Evolutionary conservation across 495 filamentous ascomycete species (phyloP).

Genomic region (Haplographium delicatum): DNA sequence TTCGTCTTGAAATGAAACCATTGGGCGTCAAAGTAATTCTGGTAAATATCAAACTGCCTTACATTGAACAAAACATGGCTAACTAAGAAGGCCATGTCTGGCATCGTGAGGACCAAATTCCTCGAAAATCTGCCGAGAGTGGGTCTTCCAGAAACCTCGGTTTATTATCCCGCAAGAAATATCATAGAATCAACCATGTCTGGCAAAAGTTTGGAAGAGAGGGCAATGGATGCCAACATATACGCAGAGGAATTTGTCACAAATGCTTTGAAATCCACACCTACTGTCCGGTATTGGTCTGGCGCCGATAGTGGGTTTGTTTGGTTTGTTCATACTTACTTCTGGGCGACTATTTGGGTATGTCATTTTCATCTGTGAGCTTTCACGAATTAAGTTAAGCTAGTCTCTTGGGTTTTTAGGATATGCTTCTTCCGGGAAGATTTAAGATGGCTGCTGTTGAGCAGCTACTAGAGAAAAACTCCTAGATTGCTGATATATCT

Average conservation of each 20-base stretch:
- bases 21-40: constrained; percentile 41
- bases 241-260: constrained; percentile 31
- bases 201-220: constrained; percentile 4
- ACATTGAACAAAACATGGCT: no score
- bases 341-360: no score
- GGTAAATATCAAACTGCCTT: no score
- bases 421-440: no score
- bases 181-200: constrained; percentile 11
- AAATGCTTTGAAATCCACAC: constrained; percentile 27
- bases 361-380: no score
- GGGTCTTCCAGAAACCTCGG: constrained; percentile 18
- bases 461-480: no score
- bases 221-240: constrained; percentile 20
- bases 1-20: constrained; percentile 50
- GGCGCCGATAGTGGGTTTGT: constrained; percentile 20
- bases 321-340: no score
- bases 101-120: constrained; percentile 32
- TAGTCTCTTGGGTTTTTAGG: no score
- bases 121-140: constrained; percentile 11
- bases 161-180: constrained; percentile 24
- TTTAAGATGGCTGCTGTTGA: no score
- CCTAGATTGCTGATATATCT: no score
- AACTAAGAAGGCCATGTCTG: constrained; percentile 28
- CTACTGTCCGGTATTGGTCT: constrained; percentile 28
- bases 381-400: no score